Evolutionary conservation across 106 monocot species (phyloP).

Genomic region (Platanthera guangdongensis): DNA sequence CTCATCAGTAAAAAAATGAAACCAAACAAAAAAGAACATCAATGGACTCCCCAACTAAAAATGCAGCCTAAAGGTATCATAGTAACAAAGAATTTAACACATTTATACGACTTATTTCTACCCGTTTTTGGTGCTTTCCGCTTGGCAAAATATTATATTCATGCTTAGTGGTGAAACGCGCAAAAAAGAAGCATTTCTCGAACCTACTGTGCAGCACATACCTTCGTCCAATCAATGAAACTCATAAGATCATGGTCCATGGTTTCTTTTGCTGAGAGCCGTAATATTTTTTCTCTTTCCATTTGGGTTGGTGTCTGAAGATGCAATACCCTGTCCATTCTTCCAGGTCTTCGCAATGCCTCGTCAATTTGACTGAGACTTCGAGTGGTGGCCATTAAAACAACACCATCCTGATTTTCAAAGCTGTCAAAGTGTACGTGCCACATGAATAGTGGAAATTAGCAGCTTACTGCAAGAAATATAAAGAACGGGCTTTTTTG

Average conservation of each 20-base stretch:
- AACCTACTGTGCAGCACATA: not conserved
- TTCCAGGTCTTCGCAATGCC: conserved; percentile 74
- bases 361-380: conserved; percentile 87
- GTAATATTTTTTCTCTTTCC: conserved; percentile 85
- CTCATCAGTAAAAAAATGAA: not conserved
- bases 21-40: conserved; percentile 1
- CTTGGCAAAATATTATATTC: not conserved
- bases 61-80: not conserved
- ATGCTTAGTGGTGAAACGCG: not conserved
- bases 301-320: conserved; percentile 79
- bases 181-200: not conserved
- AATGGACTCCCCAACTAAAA: not conserved
- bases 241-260: conserved; percentile 62
- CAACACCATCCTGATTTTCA: conserved; percentile 88
- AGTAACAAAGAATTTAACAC: not conserved
- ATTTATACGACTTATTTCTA: not conserved
- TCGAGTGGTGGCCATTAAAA: conserved; percentile 73
- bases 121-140: not conserved
- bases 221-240: conserved; percentile 85
- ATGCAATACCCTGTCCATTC: conserved; percentile 87
- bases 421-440: conserved; percentile 35
- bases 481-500: not conserved
- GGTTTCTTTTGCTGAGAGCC: conserved; percentile 64
- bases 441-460: not conserved
- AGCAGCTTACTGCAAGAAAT: not conserved